Evolutionary conservation across 306 rosid species (phyloP), one percentile per base, ranked within the genome.

Genomic region (Vicia sativa): DNA sequence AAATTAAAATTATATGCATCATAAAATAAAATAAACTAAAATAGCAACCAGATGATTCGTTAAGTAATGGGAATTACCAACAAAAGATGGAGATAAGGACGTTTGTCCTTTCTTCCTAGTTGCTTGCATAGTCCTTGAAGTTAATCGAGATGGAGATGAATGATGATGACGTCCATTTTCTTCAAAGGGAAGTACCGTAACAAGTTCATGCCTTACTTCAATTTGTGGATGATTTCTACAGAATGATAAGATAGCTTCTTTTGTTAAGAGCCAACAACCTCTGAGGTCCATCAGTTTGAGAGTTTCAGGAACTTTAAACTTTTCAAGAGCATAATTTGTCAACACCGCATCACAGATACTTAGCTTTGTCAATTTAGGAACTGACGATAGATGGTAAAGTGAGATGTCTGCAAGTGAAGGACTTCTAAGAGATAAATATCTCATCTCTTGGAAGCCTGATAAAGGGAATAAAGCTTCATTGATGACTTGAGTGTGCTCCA

Each of bases 261-360:
- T 39, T 15, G 89, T 86, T 72, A 92, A 44, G 70, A 92, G 96
- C 98, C 98, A 92, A 76, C 98, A 90, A 52, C 98, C 98, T 35
- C 75, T 76, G 65, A 93, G 83, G 81, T 90, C 91, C 72, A 90
- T 41, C 75, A 72, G 45, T 82, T 77, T 85, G 50, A 93, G 69
- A 41, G 84, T 80, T 25, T 61, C 71, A 15, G 91, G 88, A 68
- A 88, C 86, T 70, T 82, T 74, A 67, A 85, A 86, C 55, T 74
- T 71, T 54, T 68, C 73, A 43, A 93, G 88, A 28, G 88, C 96
- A 71, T 63, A 65, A 62, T 83, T 83, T 42, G 98, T 86, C 83
- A 93, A 73, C 48, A 92, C 82, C 58, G 91, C 93, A 57, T 90
- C 96, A 38, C 80, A 52, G 55, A 92, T 59, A 44, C 84, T 43